Base-by-base conservation (phyloP, 2,329 filamentous ascomycete species). In the Xylariaceae sp. region DNA sequence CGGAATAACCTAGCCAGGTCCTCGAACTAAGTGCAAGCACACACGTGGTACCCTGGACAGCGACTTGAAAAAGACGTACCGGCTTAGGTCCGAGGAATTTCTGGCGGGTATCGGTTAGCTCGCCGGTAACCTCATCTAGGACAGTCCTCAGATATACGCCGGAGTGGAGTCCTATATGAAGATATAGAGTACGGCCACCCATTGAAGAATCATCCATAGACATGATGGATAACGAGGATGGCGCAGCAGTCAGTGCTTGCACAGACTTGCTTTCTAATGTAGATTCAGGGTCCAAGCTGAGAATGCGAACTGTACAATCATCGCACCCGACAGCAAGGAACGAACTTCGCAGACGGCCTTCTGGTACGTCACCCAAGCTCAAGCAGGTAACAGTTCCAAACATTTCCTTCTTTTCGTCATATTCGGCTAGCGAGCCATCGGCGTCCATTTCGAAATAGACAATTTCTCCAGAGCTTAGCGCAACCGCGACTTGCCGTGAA, bases 361-460 rank as follows among this genome's bases (percentile, higher is more conserved):
- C 88, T 0, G 94, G 92, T 13, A 97, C 91, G 49, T 94, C 88
- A 2, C 92, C 94, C 48, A 99, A 78, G 64, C 92, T 95, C n/a
- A 99, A 77, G 61, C 89, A 95, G 16, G 92, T 97, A 46, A 99
- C 92, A 0, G 92, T 96, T 43, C 91, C 92, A 49, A 88, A 91
- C 88, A 99, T 94, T 65, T 95, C 88, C 64, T 91, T 90, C 70
- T 92, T 91, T 66, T 97, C 92, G 61, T 97, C 88, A 61, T 96
- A 96, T 73, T 97, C 92, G 32, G 90, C 90, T 30, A 97, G 77
- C 3, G 88, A 88, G 29, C 92, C 92, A 70, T 97, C 92, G 0
- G 84, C 81, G 65, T 96, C 94, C 84, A 96, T 92, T 69, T 99
- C 95, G 63, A 99, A 99, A 68, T 97, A 99, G 40, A 96, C 89